Evolutionary conservation across 495 filamentous ascomycete genomes (phyloP).

Genomic region (Penicillium egyptiacum): DNA sequence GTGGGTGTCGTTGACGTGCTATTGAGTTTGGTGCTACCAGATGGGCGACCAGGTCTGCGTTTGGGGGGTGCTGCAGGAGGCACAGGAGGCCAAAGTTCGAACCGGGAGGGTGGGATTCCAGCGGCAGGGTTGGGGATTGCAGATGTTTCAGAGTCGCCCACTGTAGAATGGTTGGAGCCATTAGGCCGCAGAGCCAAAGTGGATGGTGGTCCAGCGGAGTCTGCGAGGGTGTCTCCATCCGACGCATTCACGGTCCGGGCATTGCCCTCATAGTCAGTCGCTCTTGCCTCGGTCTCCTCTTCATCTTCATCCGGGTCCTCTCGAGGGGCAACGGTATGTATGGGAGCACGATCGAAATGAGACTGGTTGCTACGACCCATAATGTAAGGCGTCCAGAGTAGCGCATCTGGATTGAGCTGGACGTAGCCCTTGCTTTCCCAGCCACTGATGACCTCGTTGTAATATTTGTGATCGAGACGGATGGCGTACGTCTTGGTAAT

Average conservation of each 20-base stretch:
- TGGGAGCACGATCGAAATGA: conserved; percentile 77
- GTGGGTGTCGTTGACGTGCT: conserved; percentile 33
- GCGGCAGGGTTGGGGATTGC: conserved; percentile 31
- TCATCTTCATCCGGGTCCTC: conserved; percentile 66
- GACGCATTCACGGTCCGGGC: conserved; percentile 21
- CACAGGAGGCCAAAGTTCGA: conserved; percentile 83
- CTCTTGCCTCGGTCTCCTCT: conserved; percentile 50
- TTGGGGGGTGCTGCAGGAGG: conserved; percentile 50
- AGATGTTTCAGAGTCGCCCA: conserved; percentile 8
- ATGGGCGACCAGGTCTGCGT: conserved; percentile 51
- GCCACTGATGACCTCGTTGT: conserved; percentile 76
- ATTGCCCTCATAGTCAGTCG: conserved; percentile 33
- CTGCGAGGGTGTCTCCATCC: conserved; percentile 23
- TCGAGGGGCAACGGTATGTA: conserved; percentile 85
- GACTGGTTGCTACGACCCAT: conserved; percentile 86
- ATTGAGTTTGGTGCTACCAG: conserved; percentile 24
- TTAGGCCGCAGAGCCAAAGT: conserved; percentile 35
- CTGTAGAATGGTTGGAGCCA: conserved; percentile 28
- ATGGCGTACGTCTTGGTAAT: conserved; percentile 85
- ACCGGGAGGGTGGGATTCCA: conserved; percentile 72
- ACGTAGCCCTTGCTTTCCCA: conserved; percentile 87
- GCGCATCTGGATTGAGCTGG: conserved; percentile 72
- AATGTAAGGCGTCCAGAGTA: conserved; percentile 97
- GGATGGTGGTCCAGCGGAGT: conserved; percentile 43
- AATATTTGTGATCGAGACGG: conserved; percentile 78